A percentile compares a stretch with the other conserved stretches of the same genome.
phyloP scores from a whole-genome alignment of 1,284 basidiomycete genomes.

The Chondrostereum purpureum region DNA sequence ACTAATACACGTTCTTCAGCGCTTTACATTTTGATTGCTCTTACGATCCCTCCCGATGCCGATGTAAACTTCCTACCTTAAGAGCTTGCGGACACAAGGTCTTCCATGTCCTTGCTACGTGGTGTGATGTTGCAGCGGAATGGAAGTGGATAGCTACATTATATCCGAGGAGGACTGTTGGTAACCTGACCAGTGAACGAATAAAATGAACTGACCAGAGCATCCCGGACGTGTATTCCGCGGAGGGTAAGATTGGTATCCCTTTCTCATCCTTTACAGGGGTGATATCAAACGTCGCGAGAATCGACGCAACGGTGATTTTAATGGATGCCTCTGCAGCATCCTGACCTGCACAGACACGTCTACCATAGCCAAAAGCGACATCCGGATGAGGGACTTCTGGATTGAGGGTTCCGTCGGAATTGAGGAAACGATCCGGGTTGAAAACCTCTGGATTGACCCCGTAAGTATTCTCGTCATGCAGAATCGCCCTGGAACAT shows the following conservation, averaged over 20 bases:
- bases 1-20: not conserved
- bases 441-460: conserved; percentile 14
- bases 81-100: not conserved
- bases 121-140: conserved; percentile 9
- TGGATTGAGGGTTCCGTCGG: conserved; percentile 12
- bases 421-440: conserved; percentile 15
- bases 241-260: not conserved
- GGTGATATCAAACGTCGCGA: conserved; percentile 9
- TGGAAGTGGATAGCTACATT: conserved; percentile 9
- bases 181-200: not conserved
- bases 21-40: not conserved
- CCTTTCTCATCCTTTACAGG: not conserved
- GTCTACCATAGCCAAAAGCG: conserved; percentile 12
- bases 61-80: too few species aligned
- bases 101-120: conserved; percentile 1
- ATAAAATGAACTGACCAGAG: conserved; percentile 5
- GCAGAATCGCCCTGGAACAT: conserved; percentile 15
- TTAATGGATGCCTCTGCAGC: conserved; percentile 5
- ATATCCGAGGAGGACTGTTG: not conserved
- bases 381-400: conserved; percentile 5
- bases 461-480: conserved; percentile 14
- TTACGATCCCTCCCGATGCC: too few species aligned
- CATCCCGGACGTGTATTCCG: conserved; percentile 4
- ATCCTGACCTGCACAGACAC: conserved; percentile 4
- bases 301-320: conserved; percentile 10